A percentile compares a stretch with the other conserved stretches of the same genome.
Conservation (phyloP, 2,329 filamentous ascomycete genomes). For the Cryphonectria naterciae region DNA sequence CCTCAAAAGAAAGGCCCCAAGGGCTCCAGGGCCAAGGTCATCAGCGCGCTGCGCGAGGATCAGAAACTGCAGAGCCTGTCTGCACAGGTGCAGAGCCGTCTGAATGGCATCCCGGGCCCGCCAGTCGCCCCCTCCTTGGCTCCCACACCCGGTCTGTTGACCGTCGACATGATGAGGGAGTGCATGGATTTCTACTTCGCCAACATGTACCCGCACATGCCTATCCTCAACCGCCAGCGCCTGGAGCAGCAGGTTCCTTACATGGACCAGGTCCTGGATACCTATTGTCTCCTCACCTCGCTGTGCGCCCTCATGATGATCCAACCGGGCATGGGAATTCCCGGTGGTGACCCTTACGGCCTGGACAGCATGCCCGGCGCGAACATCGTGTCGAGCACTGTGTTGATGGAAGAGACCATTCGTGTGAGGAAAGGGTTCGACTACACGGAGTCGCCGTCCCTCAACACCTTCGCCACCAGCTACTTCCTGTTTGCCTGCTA, state of each 20-base stretch:
- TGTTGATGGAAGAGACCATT: conserved; percentile 69
- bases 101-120: conserved; percentile 58
- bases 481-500: conserved; percentile 78
- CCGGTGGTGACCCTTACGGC: conserved; percentile 58
- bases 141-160: conserved; percentile 64
- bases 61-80: conserved; percentile 69
- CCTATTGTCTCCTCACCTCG: conserved; percentile 67
- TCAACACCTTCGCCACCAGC: conserved; percentile 69
- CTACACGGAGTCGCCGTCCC: conserved; percentile 58
- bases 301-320: conserved; percentile 71
- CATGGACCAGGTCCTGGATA: conserved; percentile 65
- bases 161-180: conserved; percentile 65
- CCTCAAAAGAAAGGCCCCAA: conserved; percentile 79
- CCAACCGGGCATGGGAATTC: conserved; percentile 68
- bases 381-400: conserved; percentile 66
- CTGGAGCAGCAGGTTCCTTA: conserved; percentile 63
- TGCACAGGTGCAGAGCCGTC: conserved; percentile 62
- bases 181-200: conserved; percentile 71
- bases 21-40: conserved; percentile 74
- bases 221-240: conserved; percentile 62
- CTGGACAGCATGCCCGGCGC: conserved; percentile 61
- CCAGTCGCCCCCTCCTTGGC: conserved; percentile 51
- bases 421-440: conserved; percentile 68
- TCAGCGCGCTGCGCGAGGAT: conserved; percentile 71
- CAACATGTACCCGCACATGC: conserved; percentile 67